Evolutionary conservation across 2,329 filamentous ascomycete species (phyloP), one percentile per base, ranked within the genome.

Genomic region (Pseudogymnoascus destructans): DNA sequence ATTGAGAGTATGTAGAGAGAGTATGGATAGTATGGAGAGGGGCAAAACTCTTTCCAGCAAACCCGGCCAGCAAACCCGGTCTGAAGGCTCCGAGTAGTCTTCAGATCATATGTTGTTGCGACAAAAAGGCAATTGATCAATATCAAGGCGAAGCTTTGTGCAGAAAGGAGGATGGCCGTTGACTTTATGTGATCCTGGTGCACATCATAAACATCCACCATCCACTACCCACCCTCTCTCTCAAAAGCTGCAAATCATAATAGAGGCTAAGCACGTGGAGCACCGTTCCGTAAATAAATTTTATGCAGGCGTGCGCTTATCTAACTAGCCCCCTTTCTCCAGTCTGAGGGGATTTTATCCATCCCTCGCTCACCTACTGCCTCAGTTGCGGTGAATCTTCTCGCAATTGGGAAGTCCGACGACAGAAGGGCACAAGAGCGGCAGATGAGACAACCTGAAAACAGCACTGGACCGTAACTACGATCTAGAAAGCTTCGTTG

Each of bases 371-470:
- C 46, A 52, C 46, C 46, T 25, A 52, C 25, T 52, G 46, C 23
- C 5, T 52, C 46, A 52, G 46, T 52, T 19, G n/a, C 11, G 46
- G 46, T 52, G 46, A 52, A 52, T 52, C 46, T 52, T 52, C 46
- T 52, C 46, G 46, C 46, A 30, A 52, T 52, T 52, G 15, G 46
- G 46, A 52, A 52, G 46, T 19, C 46, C 46, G 46, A 10, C 46
- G 46, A 10, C 46, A 52, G 46, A 11, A 10, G 5, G 42, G 46
- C 25, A 52, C 46, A 52, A 52, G 46, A 30, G 25, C 9, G 46
- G 46, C 21, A 52, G 23, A 52, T 52, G 46, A 52, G 46, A 52
- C 46, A 52, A 52, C 23, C 46, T 52, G 46, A 30, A 52, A 52
- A 52, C 46, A 52, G 46, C 25, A 52, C 21, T 23, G 10, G 46